A percentile compares a stretch with the other conserved stretches of the same genome.
Conservation (phyloP, 2,329 filamentous ascomycete genomes). For the Cytospora leucostoma region DNA sequence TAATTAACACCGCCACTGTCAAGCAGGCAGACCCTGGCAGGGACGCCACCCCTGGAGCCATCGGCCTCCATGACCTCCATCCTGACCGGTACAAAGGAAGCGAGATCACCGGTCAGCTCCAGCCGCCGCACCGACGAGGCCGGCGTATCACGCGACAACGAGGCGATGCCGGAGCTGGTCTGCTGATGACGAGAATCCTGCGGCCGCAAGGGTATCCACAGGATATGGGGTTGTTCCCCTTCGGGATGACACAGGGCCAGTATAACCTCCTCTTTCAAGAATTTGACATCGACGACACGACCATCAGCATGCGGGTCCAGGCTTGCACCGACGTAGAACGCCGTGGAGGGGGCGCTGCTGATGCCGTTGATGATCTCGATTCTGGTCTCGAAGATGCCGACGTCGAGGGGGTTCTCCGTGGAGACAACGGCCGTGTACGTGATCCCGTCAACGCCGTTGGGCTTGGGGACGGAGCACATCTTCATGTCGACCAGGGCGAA, state of each 20-base stretch:
- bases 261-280: slow-evolving; percentile 63
- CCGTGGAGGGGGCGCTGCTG: slow-evolving; percentile 47
- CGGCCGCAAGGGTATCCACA: slow-evolving; percentile 16
- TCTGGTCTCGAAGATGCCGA: slow-evolving; percentile 51
- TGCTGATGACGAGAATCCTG: background rate
- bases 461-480: slow-evolving; percentile 47
- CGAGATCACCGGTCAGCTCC: slow-evolving; percentile 32
- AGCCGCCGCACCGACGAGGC: background rate
- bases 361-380: slow-evolving; percentile 60
- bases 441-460: slow-evolving; percentile 33
- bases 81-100: slow-evolving; percentile 44
- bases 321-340: slow-evolving; percentile 15
- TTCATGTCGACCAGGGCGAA: slow-evolving; percentile 49
- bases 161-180: slow-evolving; percentile 9
- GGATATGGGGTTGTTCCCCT: slow-evolving; percentile 36
- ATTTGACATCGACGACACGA: slow-evolving; percentile 64
- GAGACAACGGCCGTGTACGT: slow-evolving; percentile 47
- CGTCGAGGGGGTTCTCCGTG: slow-evolving; percentile 33
- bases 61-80: slow-evolving; percentile 55
- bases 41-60: slow-evolving; percentile 47
- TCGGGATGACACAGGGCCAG: slow-evolving; percentile 56
- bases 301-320: slow-evolving; percentile 28
- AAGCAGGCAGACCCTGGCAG: slow-evolving; percentile 53
- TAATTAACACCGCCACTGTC: slow-evolving; percentile 50
- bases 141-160: background rate